phyloP scores from a whole-genome alignment of 257 asterid species.

The Solanum pinnatisectum region DNA sequence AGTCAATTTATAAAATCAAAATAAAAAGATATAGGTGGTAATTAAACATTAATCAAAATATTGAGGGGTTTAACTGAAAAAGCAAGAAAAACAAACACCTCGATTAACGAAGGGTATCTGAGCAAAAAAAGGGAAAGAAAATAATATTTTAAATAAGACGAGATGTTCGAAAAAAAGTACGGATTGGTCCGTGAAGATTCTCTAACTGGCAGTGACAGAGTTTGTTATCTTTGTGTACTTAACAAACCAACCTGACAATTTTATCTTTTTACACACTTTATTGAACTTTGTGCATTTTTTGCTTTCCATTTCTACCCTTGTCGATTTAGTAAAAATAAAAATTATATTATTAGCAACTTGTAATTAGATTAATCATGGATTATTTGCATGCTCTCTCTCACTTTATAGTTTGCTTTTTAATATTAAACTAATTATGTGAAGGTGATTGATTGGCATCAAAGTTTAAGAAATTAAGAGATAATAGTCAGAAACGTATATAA shows the following conservation, averaged over 20 bases:
- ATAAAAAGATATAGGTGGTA: not conserved
- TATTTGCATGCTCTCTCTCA: not conserved
- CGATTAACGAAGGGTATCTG: slow-evolving; percentile 10
- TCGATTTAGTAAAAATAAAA: not conserved
- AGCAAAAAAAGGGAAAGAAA: not conserved
- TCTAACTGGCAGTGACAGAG: slow-evolving; percentile 17
- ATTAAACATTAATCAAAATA: not conserved
- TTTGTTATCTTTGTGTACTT: slow-evolving; percentile 23
- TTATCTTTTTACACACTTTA: not conserved
- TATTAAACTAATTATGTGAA: not conserved
- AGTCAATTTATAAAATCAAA: too few relatives aligned
- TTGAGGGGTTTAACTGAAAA: not conserved
- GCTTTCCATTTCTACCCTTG: not conserved
- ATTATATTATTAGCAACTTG: not conserved
- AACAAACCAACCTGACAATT: slow-evolving; percentile 18
- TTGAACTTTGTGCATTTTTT: not conserved
- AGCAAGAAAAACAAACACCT: not conserved
- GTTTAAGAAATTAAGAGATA: not conserved
- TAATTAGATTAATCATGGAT: not conserved
- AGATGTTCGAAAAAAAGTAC: slow-evolving; percentile 11
- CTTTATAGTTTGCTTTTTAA: not conserved
- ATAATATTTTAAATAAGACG: not conserved
- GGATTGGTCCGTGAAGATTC: slow-evolving; percentile 17
- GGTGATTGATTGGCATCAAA: not conserved
- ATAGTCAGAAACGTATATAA: rapidly evolving